These are phyloP conservation scores for Bretziella fagacearum DNA, from an alignment of 2,329 filamentous ascomycete genomes.

Conservation along the genomic window DNA sequence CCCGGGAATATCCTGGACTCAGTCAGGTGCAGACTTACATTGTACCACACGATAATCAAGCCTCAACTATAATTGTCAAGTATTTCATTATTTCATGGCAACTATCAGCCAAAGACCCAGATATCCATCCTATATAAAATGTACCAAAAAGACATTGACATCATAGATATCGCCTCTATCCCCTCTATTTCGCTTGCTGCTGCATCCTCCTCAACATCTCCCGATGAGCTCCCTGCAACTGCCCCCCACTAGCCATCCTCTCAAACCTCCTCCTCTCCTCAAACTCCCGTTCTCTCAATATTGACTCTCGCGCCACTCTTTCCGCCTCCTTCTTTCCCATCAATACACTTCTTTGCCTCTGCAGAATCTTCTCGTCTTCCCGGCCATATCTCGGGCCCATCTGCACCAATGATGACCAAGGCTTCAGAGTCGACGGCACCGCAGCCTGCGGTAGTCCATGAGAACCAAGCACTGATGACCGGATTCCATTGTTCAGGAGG, in stretches of 20 bases:
- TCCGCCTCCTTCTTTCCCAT: constrained; percentile 47
- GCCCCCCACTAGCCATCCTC: constrained; percentile 57
- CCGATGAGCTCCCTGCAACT: constrained; percentile 59
- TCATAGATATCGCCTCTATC: background rate
- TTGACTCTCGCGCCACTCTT: constrained; percentile 40
- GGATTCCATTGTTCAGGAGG: background rate
- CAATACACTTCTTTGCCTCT: constrained; percentile 37
- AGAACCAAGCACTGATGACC: background rate
- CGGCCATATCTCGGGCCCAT: constrained; percentile 17
- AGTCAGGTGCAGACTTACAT: no score
- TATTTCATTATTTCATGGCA: no score
- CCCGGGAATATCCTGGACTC: no score
- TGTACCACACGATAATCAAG: no score
- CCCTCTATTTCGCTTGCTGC: constrained; percentile 12
- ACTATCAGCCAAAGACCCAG: no score
- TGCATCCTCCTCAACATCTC: constrained; percentile 73
- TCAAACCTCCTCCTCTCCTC: constrained; percentile 48
- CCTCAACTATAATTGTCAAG: no score
- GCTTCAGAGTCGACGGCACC: constrained; percentile 1
- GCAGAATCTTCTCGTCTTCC: constrained; percentile 28
- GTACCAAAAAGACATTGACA: no score
- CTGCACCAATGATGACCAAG: constrained; percentile 5
- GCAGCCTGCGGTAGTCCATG: background rate
- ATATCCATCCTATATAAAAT: no score
- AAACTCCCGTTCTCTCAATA: constrained; percentile 38